Percentiles rank a stretch among this genome's conserved stretches.
phyloP scores from a whole-genome alignment of 192 early-diverging fungal species.

The Gamsiella multidivaricata region DNA sequence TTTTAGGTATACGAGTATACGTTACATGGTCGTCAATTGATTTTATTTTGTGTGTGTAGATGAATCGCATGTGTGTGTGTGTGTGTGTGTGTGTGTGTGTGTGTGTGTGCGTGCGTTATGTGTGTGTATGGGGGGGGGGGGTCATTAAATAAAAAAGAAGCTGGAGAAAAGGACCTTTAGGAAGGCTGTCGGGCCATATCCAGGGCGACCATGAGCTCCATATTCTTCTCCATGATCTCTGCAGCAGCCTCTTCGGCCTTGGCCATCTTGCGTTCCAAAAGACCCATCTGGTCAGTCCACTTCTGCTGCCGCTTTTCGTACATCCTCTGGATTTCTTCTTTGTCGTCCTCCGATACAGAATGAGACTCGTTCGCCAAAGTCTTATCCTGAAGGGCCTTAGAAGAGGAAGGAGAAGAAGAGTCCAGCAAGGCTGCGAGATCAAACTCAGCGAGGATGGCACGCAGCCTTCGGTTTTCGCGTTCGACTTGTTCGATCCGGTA shows the following conservation, averaged over 20 bases:
- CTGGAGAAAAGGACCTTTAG: no score
- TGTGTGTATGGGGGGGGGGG: no score
- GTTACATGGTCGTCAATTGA: no score
- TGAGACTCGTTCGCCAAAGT: neutral
- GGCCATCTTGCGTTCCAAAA: conserved; percentile 36
- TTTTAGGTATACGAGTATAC: no score
- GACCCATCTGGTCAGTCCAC: conserved; percentile 15
- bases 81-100: no score
- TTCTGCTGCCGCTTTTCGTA: conserved; percentile 23
- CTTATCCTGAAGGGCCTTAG: no score
- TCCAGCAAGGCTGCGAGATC: conserved; percentile 11
- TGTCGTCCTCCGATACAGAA: neutral
- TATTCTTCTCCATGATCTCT: conserved; percentile 36
- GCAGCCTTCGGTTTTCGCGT: conserved; percentile 22
- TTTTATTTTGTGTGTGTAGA: no score
- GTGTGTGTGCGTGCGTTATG: no score
- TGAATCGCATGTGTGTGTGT: no score
- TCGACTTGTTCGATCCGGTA: conserved; percentile 16
- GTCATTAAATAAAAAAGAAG: no score
- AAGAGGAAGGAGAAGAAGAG: no score
- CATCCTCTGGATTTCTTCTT: neutral
- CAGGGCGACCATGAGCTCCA: conserved; percentile 46
- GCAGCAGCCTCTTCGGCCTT: conserved; percentile 32
- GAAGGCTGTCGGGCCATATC: no score
- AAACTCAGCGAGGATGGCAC: conserved; percentile 23